Evolutionary conservation across 2,329 filamentous ascomycete genomes (phyloP).

Genomic region (Aspergillus sp.): DNA sequence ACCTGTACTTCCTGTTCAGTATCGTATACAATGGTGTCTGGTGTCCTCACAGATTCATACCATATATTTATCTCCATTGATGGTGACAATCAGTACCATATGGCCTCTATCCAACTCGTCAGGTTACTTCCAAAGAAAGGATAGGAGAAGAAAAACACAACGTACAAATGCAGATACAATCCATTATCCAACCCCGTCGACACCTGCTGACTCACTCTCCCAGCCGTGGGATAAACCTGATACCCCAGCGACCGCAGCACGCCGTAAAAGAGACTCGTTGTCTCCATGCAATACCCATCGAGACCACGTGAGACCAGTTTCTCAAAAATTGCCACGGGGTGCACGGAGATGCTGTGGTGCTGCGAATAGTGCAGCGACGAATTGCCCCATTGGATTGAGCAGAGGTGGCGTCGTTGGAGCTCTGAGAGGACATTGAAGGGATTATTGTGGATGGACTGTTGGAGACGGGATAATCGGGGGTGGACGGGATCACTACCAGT

Average conservation of each 20-base stretch:
- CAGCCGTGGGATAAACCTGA: slow-evolving; percentile 49
- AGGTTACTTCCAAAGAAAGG: neutral
- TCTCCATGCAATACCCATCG: slow-evolving; percentile 57
- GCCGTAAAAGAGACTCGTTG: slow-evolving; percentile 46
- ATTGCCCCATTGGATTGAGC: slow-evolving; percentile 50
- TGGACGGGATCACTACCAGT: slow-evolving; percentile 1
- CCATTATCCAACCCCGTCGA: slow-evolving; percentile 9
- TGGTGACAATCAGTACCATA: slow-evolving; percentile 53
- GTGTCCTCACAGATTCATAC: slow-evolving; percentile 12
- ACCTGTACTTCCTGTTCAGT: slow-evolving; percentile 36
- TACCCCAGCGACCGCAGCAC: slow-evolving; percentile 48
- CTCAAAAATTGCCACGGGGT: slow-evolving; percentile 43
- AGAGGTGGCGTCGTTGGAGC: slow-evolving; percentile 39
- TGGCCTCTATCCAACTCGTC: slow-evolving; percentile 35
- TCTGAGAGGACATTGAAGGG: slow-evolving; percentile 23
- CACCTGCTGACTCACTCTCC: slow-evolving; percentile 26
- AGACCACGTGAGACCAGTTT: slow-evolving; percentile 46
- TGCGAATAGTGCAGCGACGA: slow-evolving; percentile 48
- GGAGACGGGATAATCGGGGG: slow-evolving; percentile 19
- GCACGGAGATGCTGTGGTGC: slow-evolving; percentile 42
- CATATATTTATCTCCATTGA: slow-evolving; percentile 41
- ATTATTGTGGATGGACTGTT: slow-evolving; percentile 19
- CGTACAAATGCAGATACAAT: slow-evolving; percentile 44
- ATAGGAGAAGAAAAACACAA: neutral
- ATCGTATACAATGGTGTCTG: neutral